Base-by-base conservation (phyloP, 805 yeast genomes). In the Metschnikowia chrysomelidarum region DNA sequence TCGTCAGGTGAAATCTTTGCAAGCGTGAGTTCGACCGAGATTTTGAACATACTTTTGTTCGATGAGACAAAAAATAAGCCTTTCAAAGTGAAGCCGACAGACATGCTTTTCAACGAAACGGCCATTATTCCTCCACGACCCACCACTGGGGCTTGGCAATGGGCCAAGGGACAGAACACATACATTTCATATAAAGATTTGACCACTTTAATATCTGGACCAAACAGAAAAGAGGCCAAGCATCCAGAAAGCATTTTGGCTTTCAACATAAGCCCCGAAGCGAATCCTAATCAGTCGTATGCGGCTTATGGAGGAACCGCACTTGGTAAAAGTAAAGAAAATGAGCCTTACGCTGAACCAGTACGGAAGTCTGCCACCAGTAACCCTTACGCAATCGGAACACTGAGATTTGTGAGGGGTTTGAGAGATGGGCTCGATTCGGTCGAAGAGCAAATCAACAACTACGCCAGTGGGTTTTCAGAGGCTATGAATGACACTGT, bases 91-190 rank as follows among this genome's bases (percentile, higher is more conserved):
- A 51, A 46, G 13, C 50, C 51, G 2, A 59, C 69, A 4, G 95
- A 86, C 56, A 61, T 71, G 2, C 60, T 93, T 22, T 89, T 82
- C 62, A 82, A 85, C 51, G 82, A 76, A 17, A 75, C 78, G 42
- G 69, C 83, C 28, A 62, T 73, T 5, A 73, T 82, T 14, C 94
- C 96, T 2, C 75, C 77, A 20, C 71, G 98, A 30, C 99, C 98
- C 2, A 70, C 76, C 4, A 77, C 86, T 5, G 77, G 87, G 23
- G 75, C 93, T 0, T 66, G 85, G 27, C 91, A 82, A 57, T 85
- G 96, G 93, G 86, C 93, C 5, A 77, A 82, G 46, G 96, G 96
- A 3, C 64, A 57, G 28, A 64, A 82, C 0, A 76, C 77, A 13
- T 69, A 72, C 42, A 71, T 82, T n/a, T 64, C 79, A 2, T 57